phyloP scores from a whole-genome alignment of 148 eudicot genomes.

The Camellia granthamiana region DNA sequence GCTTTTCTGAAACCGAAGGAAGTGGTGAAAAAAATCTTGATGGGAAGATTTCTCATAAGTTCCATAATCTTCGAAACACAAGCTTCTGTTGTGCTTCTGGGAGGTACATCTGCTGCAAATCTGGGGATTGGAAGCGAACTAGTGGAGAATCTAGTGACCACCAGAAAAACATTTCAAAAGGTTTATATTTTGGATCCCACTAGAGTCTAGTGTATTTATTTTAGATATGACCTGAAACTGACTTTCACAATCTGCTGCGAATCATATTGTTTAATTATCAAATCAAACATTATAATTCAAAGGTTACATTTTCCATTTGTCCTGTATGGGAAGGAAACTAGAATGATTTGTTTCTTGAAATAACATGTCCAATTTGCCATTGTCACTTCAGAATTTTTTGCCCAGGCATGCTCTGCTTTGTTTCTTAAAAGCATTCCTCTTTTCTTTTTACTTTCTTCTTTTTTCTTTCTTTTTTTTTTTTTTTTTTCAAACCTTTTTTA shows the following conservation, averaged over 20 bases:
- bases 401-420: too few relatives aligned
- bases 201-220: not conserved
- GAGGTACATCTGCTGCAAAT: constrained; percentile 50
- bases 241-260: not conserved
- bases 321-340: too few relatives aligned
- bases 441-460: too few relatives aligned
- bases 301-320: too few relatives aligned
- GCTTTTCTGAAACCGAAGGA: constrained; percentile 32
- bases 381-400: too few relatives aligned
- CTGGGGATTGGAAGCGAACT: constrained; percentile 56
- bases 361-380: too few relatives aligned
- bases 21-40: constrained; percentile 53
- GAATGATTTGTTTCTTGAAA: too few relatives aligned
- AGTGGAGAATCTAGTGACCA: constrained; percentile 53
- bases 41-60: constrained; percentile 54
- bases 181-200: constrained; percentile 26
- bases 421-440: too few relatives aligned
- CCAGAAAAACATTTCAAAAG: constrained; percentile 68
- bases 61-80: constrained; percentile 64
- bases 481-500: too few relatives aligned
- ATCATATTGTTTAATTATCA: constrained; percentile 4
- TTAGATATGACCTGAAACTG: not conserved
- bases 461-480: too few relatives aligned
- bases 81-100: constrained; percentile 85
- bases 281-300: too few relatives aligned